These are phyloP conservation scores for Fusarium caatingaense DNA, from an alignment of 2,329 filamentous ascomycete genomes.

Conservation along the genomic window DNA sequence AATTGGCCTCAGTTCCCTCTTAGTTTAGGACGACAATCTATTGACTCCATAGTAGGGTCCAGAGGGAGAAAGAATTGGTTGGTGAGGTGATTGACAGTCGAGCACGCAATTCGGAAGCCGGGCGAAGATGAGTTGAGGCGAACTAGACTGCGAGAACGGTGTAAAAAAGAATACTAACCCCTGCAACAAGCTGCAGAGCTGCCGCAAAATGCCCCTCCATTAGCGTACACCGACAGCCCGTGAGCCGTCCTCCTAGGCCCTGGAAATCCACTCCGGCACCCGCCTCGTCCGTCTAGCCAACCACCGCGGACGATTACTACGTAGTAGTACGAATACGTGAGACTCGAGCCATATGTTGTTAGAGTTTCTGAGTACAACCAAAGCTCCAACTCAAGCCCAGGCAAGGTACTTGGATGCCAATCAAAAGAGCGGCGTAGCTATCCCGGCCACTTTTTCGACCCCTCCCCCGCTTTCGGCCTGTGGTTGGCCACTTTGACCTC, in stretches of 20 bases:
- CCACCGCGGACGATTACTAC: conserved; percentile 32
- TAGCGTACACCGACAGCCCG: conserved; percentile 46
- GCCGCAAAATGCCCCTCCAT: conserved; percentile 41
- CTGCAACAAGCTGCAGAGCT: conserved; percentile 34
- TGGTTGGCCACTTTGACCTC: conserved; percentile 43
- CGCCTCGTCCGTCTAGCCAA: conserved; percentile 37
- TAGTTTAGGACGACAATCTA: conserved; percentile 1
- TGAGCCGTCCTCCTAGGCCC: conserved; percentile 32
- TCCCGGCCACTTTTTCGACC: conserved; percentile 42
- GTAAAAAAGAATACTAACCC: conserved; percentile 15
- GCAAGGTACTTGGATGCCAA: conserved; percentile 16
- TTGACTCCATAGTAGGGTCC: conserved; percentile 29
- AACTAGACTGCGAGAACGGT: conserved; percentile 40
- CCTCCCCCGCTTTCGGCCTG: conserved; percentile 53
- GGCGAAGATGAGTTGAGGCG: conserved; percentile 28
- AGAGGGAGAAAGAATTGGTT: conserved; percentile 22
- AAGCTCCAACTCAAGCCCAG: conserved; percentile 17
- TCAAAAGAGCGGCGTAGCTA: conserved; percentile 28
- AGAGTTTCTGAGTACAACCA: conserved; percentile 13
- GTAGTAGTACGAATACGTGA: conserved; percentile 46
- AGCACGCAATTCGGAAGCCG: conserved; percentile 48
- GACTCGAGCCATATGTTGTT: conserved; percentile 28
- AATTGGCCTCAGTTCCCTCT: conserved; percentile 24
- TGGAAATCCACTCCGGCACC: conserved; percentile 44
- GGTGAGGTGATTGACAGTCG: conserved; percentile 39